Evolutionary conservation across 176 grass and related monocot species (phyloP).

Genomic region (Pharus latifolius): DNA sequence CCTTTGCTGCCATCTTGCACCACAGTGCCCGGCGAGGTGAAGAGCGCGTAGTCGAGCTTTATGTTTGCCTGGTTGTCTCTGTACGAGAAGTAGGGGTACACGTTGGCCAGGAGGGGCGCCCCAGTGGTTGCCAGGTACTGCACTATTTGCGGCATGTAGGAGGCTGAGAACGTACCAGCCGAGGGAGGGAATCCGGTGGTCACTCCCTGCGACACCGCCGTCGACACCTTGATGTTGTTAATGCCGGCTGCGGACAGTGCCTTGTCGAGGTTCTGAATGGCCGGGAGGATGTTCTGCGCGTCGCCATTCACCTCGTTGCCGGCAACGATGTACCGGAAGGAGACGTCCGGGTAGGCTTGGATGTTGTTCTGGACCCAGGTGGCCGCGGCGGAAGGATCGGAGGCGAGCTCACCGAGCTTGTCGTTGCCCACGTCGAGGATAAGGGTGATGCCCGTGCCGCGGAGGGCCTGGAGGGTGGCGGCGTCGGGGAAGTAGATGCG

Average conservation of each 20-base stretch:
- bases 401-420: conserved; percentile 16
- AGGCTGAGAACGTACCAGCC: conserved; percentile 5
- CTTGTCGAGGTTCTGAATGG: conserved; percentile 43
- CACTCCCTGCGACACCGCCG: conserved; percentile 13
- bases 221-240: conserved; percentile 46
- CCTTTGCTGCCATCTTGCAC: conserved; percentile 25
- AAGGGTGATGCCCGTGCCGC: conserved; percentile 34
- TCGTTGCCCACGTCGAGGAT: conserved; percentile 36
- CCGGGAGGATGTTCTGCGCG: conserved; percentile 35
- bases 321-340: conserved; percentile 54
- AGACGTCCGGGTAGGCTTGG: conserved; percentile 14
- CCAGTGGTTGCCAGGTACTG: conserved; percentile 26
- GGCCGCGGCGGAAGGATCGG: background rate
- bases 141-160: conserved; percentile 14
- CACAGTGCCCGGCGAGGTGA: conserved; percentile 28
- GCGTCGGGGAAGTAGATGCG: conserved; percentile 44
- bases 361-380: conserved; percentile 53
- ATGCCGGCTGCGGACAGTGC: conserved; percentile 30
- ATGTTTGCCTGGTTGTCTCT: background rate
- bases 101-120: conserved; percentile 60
- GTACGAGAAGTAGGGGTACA: conserved; percentile 77
- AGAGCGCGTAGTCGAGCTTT: conserved; percentile 25
- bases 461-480: conserved; percentile 19
- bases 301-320: conserved; percentile 46
- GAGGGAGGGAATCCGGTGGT: conserved; percentile 44